Evolutionary conservation across 257 asterid species (phyloP).

Genomic region (Craterostigma plantagineum): DNA sequence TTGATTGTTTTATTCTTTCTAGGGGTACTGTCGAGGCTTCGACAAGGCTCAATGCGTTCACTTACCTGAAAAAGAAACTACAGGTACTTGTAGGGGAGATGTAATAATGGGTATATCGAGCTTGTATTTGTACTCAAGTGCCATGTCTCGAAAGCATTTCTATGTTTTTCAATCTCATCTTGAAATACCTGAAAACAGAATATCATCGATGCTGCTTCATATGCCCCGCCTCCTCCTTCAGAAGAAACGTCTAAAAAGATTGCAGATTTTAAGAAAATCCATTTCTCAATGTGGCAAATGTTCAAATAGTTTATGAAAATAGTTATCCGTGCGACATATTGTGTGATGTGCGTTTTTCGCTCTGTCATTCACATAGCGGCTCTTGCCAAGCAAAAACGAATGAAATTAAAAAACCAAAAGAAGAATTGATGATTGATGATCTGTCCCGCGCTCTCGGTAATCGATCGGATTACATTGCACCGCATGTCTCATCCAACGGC

Average conservation of each 20-base stretch:
- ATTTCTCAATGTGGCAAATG: neutral
- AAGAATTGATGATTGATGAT: no score
- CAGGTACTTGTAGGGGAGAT: conserved; percentile 17
- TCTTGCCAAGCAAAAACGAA: no score
- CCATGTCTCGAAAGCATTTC: neutral
- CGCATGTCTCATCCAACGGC: no score
- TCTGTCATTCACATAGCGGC: no score
- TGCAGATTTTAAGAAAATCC: conserved; percentile 16
- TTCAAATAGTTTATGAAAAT: neutral
- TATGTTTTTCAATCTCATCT: conserved; percentile 1
- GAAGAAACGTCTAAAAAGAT: conserved; percentile 52
- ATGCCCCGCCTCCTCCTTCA: conserved; percentile 88
- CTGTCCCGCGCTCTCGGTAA: no score
- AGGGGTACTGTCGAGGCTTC: conserved; percentile 67
- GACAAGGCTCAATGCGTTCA: conserved; percentile 60
- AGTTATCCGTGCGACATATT: neutral
- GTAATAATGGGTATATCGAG: no score
- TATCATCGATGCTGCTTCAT: conserved; percentile 81
- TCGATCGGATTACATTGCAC: no score
- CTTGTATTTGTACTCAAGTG: neutral
- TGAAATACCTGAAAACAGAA: conserved; percentile 34
- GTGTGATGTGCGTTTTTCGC: no score
- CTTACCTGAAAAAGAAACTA: conserved; percentile 17
- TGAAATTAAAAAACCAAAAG: no score
- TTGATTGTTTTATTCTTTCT: conserved; percentile 22